Evolutionary conservation across 2,329 filamentous ascomycete genomes (phyloP), one percentile per base, ranked within the genome.

Genomic region (Fusarium sp.): DNA sequence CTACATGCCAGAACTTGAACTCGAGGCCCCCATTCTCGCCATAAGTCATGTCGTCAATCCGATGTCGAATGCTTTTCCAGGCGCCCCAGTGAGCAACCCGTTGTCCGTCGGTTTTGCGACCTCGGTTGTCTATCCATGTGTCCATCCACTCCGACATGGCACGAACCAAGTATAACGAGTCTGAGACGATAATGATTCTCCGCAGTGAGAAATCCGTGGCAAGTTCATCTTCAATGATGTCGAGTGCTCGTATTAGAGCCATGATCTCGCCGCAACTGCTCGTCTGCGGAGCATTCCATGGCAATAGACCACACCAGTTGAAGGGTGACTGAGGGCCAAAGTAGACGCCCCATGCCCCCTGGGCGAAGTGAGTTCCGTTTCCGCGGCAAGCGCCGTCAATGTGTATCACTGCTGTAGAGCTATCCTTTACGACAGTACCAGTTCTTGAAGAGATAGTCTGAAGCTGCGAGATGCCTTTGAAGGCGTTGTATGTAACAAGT

Each of bases 201-300:
- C 9, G 36, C 4, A 33, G 13, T 13, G 41, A 32, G 6, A 32
- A 17, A 14, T 39, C 35, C 13, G 6, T 27, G 14, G 21, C 10
- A 6, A 49, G 6, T 4, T 33, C 46, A 9, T 23, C 4, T 4
- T 15, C 4, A 4, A 49, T 11, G n/a, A 32, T n/a, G 6, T 32
- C 13, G 6, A 87, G 91, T 63, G 80, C 1, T 81, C 93, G 14
- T 80, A 89, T 4, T 84, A 89, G 4, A 83, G 85, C 43, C 83
- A 88, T 60, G 83, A 95, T 55, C 82, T 90, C 1, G 75, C 83
- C 17, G 84, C 89, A 58, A 93, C 90, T 74, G 83, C 84, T 17
- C 69, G 93, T 38, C 79, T 92, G 39, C 84, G 88, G 60, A 88
- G 93, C 69, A 76, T 85, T 11, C 80, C 80, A 23, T 86, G 90